These are phyloP conservation scores for Stephania yunnanensis DNA, from an alignment of 164 flowering plant species.

Conservation along the genomic window DNA sequence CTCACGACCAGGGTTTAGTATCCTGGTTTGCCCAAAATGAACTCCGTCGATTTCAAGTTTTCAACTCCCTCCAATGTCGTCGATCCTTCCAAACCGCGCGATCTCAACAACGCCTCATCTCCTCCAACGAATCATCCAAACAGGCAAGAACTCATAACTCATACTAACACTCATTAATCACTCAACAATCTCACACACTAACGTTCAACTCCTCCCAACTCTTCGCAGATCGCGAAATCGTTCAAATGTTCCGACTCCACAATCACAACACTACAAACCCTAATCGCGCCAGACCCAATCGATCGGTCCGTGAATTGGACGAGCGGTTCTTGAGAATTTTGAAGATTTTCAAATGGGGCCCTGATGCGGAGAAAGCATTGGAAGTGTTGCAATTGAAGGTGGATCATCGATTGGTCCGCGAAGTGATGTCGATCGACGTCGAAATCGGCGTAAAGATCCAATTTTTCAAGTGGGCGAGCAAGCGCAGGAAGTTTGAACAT, in stretches of 20 bases:
- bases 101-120: slow-evolving; percentile 48
- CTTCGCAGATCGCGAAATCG: slow-evolving; percentile 69
- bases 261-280: slow-evolving; percentile 19
- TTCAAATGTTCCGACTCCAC: slow-evolving; percentile 61
- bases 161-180: background rate
- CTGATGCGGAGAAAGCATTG: slow-evolving; percentile 90
- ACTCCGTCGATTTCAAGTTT: no score
- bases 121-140: slow-evolving; percentile 66
- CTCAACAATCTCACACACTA: background rate
- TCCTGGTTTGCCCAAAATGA: no score
- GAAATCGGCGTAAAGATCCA: slow-evolving; percentile 66
- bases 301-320: slow-evolving; percentile 50
- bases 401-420: slow-evolving; percentile 72
- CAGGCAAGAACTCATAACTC: slow-evolving; percentile 38
- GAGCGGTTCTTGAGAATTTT: slow-evolving; percentile 89
- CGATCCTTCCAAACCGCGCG: slow-evolving; percentile 21
- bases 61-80: background rate
- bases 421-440: slow-evolving; percentile 62
- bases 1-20: no score
- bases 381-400: slow-evolving; percentile 81
- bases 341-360: slow-evolving; percentile 97
- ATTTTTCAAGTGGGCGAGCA: slow-evolving; percentile 91
- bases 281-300: slow-evolving; percentile 18
- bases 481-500: slow-evolving; percentile 67
- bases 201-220: background rate